Base-by-base conservation (phyloP, 148 eudicot genomes). In the Oxyria digyna region DNA sequence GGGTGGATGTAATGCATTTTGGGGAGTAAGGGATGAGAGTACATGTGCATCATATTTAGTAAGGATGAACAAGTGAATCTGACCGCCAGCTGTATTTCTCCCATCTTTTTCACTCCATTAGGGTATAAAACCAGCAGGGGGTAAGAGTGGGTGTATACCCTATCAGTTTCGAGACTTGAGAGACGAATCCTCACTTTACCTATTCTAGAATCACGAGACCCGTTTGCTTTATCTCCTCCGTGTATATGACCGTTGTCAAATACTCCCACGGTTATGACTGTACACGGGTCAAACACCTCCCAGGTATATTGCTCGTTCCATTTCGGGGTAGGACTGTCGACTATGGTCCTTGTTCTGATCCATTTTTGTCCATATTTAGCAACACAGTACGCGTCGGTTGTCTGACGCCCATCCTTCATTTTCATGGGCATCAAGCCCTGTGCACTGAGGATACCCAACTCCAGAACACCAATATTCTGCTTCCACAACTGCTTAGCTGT, bases 301-400 rank as follows among this genome's bases (percentile, higher is more conserved):
- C 89, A 85, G 26, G 87, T 85, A 69, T 85, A 85, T 29, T 85
- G 89, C 74, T 85, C 89, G 20, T 85, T 85, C 89, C 89, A 85
- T 55, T 80, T 85, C 0, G 89, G 89, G 75, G 62, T 77, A 38
- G 83, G 77, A 65, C 87, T 83, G 66, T 85, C 89, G 37, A 85
- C 83, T n/a, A 85, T 85, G 0, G 89, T 85, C 77, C 89, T 81
- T 3, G 89, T 85, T 29, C 87, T 74, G 54, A 87, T 75, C 91
- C 91, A 87, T 67, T 87, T 87, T 72, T 87, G 91, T 73, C 89
- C 89, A 70, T 83, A 85, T 65, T 85, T 85, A 8, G 89, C 89
- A 68, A 85, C 87, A 84, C 91, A 87, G 67, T 87, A 87, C 11
- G 86, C 86, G 59, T 82, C 89, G 0, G 89, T 85, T 14, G 81